Base-by-base conservation (phyloP, 768 basidiomycete genomes). In the Dacryopinax spathularia region DNA sequence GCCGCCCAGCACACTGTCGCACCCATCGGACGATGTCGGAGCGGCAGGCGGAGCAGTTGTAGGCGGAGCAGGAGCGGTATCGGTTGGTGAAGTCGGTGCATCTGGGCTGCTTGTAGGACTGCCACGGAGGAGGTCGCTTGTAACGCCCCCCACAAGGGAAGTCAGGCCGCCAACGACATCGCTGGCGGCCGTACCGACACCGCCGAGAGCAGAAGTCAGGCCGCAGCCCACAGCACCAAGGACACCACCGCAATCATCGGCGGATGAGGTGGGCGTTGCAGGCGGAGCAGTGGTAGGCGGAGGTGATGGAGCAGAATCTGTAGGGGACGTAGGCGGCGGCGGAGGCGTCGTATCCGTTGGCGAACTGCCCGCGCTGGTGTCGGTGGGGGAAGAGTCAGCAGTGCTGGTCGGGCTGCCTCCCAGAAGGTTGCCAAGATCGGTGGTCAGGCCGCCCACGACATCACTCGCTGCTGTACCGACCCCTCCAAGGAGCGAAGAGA, bases 231-330 rank as follows among this genome's bases (percentile, higher is more conserved):
- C 9, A 9, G 13, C 48, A 27, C 48, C 48, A 6, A 56, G 48
- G 9, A 56, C 13, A 18, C 48, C 48, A 29, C 31, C 29, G 25
- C 48, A 56, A 4, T 29, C 29, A 18, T 56, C 48, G 25, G 25
- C 48, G 3, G 48, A 39, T 29, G 65, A 65, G 12, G 66, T 43
- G 33, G 68, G 59, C 41, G 65, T 68, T 61, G 27, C 60, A 2
- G 65, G n/a, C 29, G 75, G 73, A 68, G 76, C 73, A 35, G 65
- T 70, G n/a, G n/a, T n/a, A n/a, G n/a, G n/a, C n/a, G n/a, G n/a
- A n/a, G n/a, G n/a, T n/a, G n/a, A n/a, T n/a, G n/a, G n/a, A 35
- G 59, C n/a, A 22, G 64, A 22, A n/a, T 56, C 64, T 34, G 65
- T 33, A 18, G 9, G 33, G 31, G 61, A 33, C 4, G 76, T 74